phyloP scores from a whole-genome alignment of 257 asterid species.

The Fraxinus pennsylvanica region DNA sequence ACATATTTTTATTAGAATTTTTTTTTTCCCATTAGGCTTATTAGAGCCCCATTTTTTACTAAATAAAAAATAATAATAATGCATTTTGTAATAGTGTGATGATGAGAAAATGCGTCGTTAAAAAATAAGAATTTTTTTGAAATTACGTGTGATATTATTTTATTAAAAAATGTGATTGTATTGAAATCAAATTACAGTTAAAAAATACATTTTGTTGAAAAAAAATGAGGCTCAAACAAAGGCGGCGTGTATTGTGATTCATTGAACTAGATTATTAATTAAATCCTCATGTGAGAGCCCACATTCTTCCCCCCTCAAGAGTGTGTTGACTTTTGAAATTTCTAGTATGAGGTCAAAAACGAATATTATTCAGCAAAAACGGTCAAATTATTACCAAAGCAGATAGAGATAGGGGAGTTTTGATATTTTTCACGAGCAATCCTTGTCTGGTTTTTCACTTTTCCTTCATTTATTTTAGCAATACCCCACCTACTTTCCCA shows the following conservation, averaged over 20 bases:
- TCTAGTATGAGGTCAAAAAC: not conserved
- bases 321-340: not conserved
- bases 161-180: too few relatives aligned
- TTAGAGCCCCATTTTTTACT: too few relatives aligned
- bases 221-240: too few relatives aligned
- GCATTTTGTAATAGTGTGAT: too few relatives aligned
- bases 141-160: too few relatives aligned
- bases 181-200: too few relatives aligned
- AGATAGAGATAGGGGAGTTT: not conserved
- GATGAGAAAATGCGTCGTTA: too few relatives aligned
- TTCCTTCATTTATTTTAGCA: not conserved
- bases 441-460: not conserved
- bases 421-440: not conserved
- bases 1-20: too few relatives aligned
- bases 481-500: conserved; percentile 1
- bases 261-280: not conserved
- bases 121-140: too few relatives aligned
- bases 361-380: not conserved
- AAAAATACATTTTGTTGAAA: too few relatives aligned
- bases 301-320: not conserved
- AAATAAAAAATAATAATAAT: too few relatives aligned
- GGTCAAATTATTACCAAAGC: not conserved
- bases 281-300: not conserved
- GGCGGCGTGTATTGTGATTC: not conserved
- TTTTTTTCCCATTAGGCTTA: too few relatives aligned